Evolutionary conservation across 176 grass and related monocot genomes (phyloP).

Genomic region (Zea luxurians): DNA sequence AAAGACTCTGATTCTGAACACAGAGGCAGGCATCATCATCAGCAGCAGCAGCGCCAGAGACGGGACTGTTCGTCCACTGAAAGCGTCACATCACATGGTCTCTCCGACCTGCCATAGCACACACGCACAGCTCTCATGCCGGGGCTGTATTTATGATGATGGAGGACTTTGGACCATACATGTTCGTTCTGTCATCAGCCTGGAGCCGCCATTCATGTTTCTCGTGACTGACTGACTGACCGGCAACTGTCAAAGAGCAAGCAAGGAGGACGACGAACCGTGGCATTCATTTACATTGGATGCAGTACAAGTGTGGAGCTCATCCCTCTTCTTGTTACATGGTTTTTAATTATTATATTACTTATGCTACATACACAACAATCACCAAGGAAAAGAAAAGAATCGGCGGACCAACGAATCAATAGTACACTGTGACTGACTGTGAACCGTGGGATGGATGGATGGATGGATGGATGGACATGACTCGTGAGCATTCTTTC

Average conservation of each 20-base stretch:
- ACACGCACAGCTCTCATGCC: constrained; percentile 37
- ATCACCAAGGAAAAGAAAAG: constrained; percentile 36
- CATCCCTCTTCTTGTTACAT: constrained; percentile 9
- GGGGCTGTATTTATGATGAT: constrained; percentile 29
- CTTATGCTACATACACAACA: not conserved
- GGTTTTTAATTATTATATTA: constrained; percentile 16
- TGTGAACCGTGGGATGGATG: not conserved
- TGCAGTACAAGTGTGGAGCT: not conserved
- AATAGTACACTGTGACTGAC: constrained; percentile 19
- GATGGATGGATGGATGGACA: not conserved
- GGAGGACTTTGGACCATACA: constrained; percentile 44
- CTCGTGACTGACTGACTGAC: constrained; percentile 4
- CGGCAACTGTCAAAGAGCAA: constrained; percentile 7
- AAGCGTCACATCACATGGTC: constrained; percentile 47
- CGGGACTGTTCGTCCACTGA: not conserved
- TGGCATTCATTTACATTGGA: constrained; percentile 48
- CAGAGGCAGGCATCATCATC: not conserved
- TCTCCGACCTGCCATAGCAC: not conserved
- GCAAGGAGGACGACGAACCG: constrained; percentile 2
- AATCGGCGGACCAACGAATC: constrained; percentile 41
- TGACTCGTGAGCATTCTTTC: not conserved
- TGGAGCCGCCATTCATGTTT: constrained; percentile 28
- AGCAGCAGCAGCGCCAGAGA: not conserved
- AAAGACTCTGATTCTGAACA: too few species aligned
- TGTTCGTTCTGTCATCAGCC: constrained; percentile 26